Base-by-base conservation (phyloP, 169 alveolate genomes). In the Babesia ovis region DNA sequence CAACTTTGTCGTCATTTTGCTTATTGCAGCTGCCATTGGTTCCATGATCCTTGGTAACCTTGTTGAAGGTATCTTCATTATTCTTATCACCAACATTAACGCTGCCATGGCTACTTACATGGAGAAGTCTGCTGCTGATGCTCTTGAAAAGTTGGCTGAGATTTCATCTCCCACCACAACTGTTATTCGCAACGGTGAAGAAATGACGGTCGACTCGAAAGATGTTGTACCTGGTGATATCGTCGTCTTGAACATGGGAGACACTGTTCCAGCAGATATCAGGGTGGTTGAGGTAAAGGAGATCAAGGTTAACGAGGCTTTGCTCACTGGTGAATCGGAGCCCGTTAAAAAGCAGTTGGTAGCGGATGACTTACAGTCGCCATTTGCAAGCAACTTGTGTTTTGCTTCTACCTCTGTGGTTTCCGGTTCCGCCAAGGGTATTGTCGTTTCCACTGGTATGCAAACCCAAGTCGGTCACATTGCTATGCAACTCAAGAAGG, bases 391-490 rank as follows among this genome's bases (percentile, higher is more conserved):
- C 45, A 95, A 96, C 85, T 72, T 96, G 71, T 93, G 96, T 66
- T 96, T 94, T 84, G 96, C 98, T 32, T 91, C 97, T 27, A 95
- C 98, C 31, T 83, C 95, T 60, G 95, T 96, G 45, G 93, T 96
- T 1, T 81, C 89, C 83, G 98, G 98, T 57, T 89, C 88, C 37
- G 98, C 97, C 27, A 72, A 75, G 57, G 98, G 95, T 56, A 84
- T 96, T 45, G 98, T 95, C 22, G 93, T 94, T 42, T 90, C 91
- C 55, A 94, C 97, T 27, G 98, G 98, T 3, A 93, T 94, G 91
- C 79, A 89, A 27, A 93, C 98, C 16, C 97, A 95, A 56, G 98
- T 96, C 51, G 98, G 99, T n/a, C 92, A 94, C 82, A 96, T 96
- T 41, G 99, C 98, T n/a, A 79, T 84, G 43, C 96, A 92, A 51